Base-by-base conservation (phyloP, 192 early-diverging fungal genomes). In the Funneliformis mosseae region DNA sequence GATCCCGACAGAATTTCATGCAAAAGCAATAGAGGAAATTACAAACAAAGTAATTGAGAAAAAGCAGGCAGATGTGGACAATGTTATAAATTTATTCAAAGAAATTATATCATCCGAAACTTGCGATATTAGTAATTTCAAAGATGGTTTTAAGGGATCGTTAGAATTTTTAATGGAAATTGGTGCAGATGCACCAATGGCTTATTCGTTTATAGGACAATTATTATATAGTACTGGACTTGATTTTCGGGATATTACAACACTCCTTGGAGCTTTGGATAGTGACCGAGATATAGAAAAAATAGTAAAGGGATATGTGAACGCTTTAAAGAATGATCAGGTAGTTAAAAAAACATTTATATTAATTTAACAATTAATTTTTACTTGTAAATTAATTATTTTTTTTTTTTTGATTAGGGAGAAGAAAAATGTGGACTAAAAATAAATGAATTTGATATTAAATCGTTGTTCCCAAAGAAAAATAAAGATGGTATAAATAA, bases 111-210 rank as follows among this genome's bases (percentile, higher is more conserved):
- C 69, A 6, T 83, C 88, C 14, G 79, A 80, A 23, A 64, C 89
- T 55, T 69, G 94, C n/a, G 79, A 89, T 46, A 72, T 66, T 21
- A 86, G 90, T 64, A 80, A 85, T 21, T 83, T 90, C 50, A 85
- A 93, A 45, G 81, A 79, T 9, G 91, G 86, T 18, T 87, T 92
- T 59, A 82, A 86, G 45, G 86, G 87, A 60, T 86, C 85, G 38
- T 81, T 87, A 78, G 92, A 91, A 78, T 76, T 88, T 71, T 83
- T 94, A 64, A 89, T 93, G 55, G 96, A 97, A 78, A 84, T 94
- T 60, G 89, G 90, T 10, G 85, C 89, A 45, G 95, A 96, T 83
- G 88, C 90, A 1, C 94, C 94, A 25, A 85, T 90, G 60, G 91
- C 90, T 12, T 92, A 88, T 86, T 87, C 85, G 48, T 89, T 86